These are phyloP conservation scores for Chrysoporthe puriensis DNA, from an alignment of 2,329 filamentous ascomycete species.

Conservation along the genomic window DNA sequence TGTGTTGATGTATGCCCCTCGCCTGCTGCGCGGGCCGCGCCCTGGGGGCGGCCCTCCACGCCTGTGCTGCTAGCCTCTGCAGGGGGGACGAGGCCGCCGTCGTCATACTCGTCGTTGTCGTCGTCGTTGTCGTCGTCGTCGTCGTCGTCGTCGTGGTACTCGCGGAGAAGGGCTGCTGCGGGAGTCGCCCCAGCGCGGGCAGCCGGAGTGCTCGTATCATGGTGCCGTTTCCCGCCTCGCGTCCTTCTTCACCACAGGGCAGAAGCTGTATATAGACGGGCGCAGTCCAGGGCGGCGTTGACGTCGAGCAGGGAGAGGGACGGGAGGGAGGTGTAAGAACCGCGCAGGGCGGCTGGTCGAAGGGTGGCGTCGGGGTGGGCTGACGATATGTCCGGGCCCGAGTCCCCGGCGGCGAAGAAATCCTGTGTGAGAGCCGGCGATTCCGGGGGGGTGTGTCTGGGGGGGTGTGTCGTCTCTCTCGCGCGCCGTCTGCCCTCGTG, in stretches of 20 bases:
- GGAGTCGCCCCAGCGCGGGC: constrained; percentile 13
- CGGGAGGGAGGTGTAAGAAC: not conserved
- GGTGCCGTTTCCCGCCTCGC: not conserved
- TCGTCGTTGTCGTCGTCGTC: no score
- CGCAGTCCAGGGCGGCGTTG: not conserved
- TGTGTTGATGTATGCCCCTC: not conserved
- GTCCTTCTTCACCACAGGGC: no score
- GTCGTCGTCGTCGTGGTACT: no score
- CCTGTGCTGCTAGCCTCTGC: constrained; percentile 15
- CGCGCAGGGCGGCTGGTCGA: not conserved
- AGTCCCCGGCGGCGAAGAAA: not conserved
- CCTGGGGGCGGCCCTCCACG: not conserved
- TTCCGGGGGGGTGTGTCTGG: not conserved
- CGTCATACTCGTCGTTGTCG: constrained; percentile 3
- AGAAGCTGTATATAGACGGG: not conserved
- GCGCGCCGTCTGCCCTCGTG: no score
- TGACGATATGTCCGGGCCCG: not conserved
- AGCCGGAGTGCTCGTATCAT: constrained; percentile 21
- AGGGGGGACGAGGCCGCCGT: constrained; percentile 4
- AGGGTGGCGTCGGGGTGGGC: not conserved
- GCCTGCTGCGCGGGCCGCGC: not conserved
- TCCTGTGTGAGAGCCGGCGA: not conserved
- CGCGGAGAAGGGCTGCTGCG: no score
- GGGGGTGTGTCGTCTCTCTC: no score
- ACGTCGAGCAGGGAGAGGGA: not conserved